Evolutionary conservation across 305 asterid genomes (phyloP), one percentile per base, ranked within the genome.

Genomic region (Solanum hybrid): DNA sequence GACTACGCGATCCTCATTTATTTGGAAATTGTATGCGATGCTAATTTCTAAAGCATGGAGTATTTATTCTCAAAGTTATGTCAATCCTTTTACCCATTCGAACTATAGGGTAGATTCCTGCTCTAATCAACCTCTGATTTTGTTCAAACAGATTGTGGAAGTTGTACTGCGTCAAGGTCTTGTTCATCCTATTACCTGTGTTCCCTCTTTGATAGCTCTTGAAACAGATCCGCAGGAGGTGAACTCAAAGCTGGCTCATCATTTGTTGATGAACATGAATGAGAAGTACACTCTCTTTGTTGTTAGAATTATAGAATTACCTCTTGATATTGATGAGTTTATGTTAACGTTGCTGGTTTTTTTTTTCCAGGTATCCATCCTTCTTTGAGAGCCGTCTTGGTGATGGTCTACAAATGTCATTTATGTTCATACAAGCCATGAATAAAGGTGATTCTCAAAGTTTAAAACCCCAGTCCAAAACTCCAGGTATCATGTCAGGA

Each of bases 351-450:
- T 89, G 80, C 57, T 88, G 80, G 89, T 79, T 61, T 88, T 81
- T 4, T 91, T 89, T 91, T 90, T 91, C 90, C 97, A 98, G 99
- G 97, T 95, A 98, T 92, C 99, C 99, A 71, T 94, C 99, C 89
- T 98, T 98, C 93, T 96, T 97, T 74, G 99, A 98, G 92, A 98
- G 98, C 91, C 99, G 99, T 92, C 95, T 98, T 36, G 99, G 99
- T 64, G 99, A 98, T 93, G 99, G 99, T 82, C 98, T 98, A 91
- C 99, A 96, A 90, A 91, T 95, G 94, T 98, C 99, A 40, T 98
- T 97, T 92, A 89, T 92, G 87, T 98, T 98, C 95, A 96, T 96
- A 90, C 99, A 92, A 91, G 89, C 94, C 94, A 93, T 97, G 96
- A 95, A 91, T 89, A 95, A 92, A 90, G 93, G 78, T 74, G 89